These are phyloP conservation scores for Scalesia atractyloides DNA, from an alignment of 129 eudicot genomes.

Conservation along the genomic window DNA sequence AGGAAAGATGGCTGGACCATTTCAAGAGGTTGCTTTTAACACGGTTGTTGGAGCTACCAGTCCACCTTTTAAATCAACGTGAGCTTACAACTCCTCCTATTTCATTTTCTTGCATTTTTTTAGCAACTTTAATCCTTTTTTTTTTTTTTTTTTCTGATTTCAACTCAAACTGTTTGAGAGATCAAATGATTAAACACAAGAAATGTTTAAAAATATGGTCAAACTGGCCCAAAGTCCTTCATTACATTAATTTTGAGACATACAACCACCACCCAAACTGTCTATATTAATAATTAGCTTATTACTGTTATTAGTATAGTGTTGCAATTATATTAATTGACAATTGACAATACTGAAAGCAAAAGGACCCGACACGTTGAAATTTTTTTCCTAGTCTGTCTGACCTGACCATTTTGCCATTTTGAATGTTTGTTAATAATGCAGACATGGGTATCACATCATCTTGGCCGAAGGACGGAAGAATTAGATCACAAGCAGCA, in stretches of 20 bases:
- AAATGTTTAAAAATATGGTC: not conserved
- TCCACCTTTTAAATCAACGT: constrained; percentile 99
- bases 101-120: not conserved
- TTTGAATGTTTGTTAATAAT: constrained; percentile 13
- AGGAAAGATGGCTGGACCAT: constrained; percentile 99
- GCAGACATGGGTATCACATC: constrained; percentile 98
- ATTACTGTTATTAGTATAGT: not conserved
- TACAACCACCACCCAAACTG: not conserved
- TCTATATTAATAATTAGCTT: not conserved
- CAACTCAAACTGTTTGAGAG: not conserved
- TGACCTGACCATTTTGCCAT: no score
- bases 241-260: not conserved
- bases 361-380: not conserved
- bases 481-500: constrained; percentile 46
- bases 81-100: constrained; percentile 16
- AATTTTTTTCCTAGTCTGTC: not conserved
- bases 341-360: not conserved
- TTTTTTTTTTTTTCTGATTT: not conserved
- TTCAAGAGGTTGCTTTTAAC: constrained; percentile 97
- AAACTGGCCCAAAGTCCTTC: not conserved
- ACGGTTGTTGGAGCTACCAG: constrained; percentile 93
- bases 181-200: not conserved
- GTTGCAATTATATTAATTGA: not conserved
- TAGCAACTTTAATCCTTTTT: not conserved
- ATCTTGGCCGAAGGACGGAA: constrained; percentile 94